Percentiles rank a stretch among this genome's conserved stretches.
phyloP scores from a whole-genome alignment of 768 basidiomycete genomes.

The Amanita pseudoporphyria region DNA sequence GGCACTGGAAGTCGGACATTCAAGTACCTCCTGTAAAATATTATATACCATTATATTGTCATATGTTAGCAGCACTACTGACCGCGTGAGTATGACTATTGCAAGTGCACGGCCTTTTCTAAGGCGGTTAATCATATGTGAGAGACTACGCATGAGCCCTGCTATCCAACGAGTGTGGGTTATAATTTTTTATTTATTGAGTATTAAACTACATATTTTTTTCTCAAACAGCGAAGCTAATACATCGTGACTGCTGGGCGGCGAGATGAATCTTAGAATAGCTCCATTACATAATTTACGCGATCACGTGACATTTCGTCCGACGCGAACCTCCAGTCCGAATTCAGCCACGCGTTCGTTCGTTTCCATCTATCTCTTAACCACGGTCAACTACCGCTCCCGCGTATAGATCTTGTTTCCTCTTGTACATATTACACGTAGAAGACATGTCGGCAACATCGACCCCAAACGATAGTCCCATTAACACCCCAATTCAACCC shows the following conservation, averaged over 20 bases:
- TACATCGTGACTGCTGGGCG: too few species aligned
- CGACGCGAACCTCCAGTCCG: background rate
- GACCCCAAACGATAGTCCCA: slow-evolving; percentile 61
- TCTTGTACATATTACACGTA: slow-evolving; percentile 6
- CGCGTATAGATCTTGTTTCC: slow-evolving; percentile 5
- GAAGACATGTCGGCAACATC: slow-evolving; percentile 42
- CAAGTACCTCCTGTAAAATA: background rate
- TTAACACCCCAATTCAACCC: slow-evolving; percentile 56
- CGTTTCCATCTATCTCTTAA: background rate
- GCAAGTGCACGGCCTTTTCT: too few species aligned
- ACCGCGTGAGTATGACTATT: too few species aligned
- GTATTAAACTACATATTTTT: too few species aligned
- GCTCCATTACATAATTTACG: background rate
- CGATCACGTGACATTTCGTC: background rate
- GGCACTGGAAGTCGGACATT: background rate
- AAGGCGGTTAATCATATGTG: too few species aligned
- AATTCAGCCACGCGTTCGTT: background rate
- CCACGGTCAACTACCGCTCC: slow-evolving; percentile 9
- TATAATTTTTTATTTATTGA: too few species aligned
- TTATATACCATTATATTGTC: too few species aligned
- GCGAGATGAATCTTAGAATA: too few species aligned
- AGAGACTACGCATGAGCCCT: too few species aligned
- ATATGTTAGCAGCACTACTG: too few species aligned
- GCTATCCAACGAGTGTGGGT: too few species aligned
- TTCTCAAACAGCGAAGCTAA: too few species aligned